Evolutionary conservation across 352 stramenopile species (phyloP).

Genomic region (Phytophthora aleatoria): DNA sequence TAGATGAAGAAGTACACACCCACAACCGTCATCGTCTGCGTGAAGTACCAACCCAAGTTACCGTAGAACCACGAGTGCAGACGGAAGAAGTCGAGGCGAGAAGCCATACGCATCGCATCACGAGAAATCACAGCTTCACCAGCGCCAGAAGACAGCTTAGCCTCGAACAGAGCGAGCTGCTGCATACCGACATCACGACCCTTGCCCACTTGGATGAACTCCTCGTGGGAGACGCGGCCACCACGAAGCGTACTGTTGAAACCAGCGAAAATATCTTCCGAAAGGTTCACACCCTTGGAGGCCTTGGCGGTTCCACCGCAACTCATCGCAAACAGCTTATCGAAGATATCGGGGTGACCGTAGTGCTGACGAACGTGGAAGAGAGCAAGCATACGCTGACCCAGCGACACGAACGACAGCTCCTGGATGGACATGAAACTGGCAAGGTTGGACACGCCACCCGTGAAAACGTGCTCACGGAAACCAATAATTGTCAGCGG

Average conservation of each 20-base stretch:
- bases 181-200: conserved; percentile 99
- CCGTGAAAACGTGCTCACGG: conserved; percentile 86
- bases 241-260: conserved; percentile 86
- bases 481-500: conserved; percentile 87
- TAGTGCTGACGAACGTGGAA: conserved; percentile 87
- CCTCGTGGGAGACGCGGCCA: conserved; percentile 75
- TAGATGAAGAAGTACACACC: conserved; percentile 99
- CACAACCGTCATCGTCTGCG: conserved; percentile 97
- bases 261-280: conserved; percentile 90
- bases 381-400: conserved; percentile 80
- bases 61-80: conserved; percentile 98
- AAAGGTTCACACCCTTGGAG: conserved; percentile 85
- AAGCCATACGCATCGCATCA: conserved; percentile 95
- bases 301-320: conserved; percentile 83
- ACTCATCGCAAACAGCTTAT: conserved; percentile 85
- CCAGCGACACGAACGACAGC: conserved; percentile 82
- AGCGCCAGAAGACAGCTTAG: conserved; percentile 96
- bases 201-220: conserved; percentile 94
- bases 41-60: conserved; percentile 98
- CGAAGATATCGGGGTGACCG: conserved; percentile 89
- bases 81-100: conserved; percentile 97
- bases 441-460: conserved; percentile 81
- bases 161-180: conserved; percentile 98
- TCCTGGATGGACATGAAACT: conserved; percentile 91
- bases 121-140: conserved; percentile 97